Evolutionary conservation across 2,329 filamentous ascomycete genomes (phyloP), one percentile per base, ranked within the genome.

Genomic region (Tolypocladium tundrense): DNA sequence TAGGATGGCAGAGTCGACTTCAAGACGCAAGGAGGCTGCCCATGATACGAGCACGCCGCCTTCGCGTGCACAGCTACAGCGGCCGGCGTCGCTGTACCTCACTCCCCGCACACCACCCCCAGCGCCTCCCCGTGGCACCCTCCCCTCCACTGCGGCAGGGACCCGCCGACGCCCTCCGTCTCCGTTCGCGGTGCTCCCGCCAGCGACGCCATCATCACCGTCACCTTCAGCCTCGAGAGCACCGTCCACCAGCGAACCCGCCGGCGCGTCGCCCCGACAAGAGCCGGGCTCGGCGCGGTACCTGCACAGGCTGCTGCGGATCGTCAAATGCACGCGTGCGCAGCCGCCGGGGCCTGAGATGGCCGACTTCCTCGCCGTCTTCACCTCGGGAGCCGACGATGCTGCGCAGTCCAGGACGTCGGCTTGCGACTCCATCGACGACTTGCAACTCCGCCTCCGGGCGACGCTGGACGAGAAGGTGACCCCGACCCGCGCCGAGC

Each of bases 401-500:
- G 58, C 62, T 13, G 60, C 63, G n/a, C 58, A 60, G 24, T 61
- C 65, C 27, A 62, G 60, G 35, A 60, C 65, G 35, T 58, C 60
- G 45, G 60, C 65, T 40, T 75, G 71, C 64, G 60, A 62, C 41
- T 72, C 72, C 19, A 58, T 71, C 51, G 74, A 78, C 21, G 78
- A 84, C 35, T 68, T 85, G 8, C 73, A 78, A 61, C 62, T 63
- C 27, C 74, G 75, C n/a, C 68, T 85, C 31, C 72, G 71, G 42
- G 64, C 66, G 9, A 60, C 74, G 0, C 66, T 83, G 52, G 65
- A 69, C 7, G 66, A 69, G 21, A 81, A 78, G 60, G 72, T 73
- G 21, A 75, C 76, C 5, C 70, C 74, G 13, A 79, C 72, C 24
- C 78, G 77, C 53, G 80, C 79, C 45, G 74, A 82, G 56, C 79